Conservation (phyloP, 2,329 filamentous ascomycete species). For the Ceratocystis huliohia region DNA sequence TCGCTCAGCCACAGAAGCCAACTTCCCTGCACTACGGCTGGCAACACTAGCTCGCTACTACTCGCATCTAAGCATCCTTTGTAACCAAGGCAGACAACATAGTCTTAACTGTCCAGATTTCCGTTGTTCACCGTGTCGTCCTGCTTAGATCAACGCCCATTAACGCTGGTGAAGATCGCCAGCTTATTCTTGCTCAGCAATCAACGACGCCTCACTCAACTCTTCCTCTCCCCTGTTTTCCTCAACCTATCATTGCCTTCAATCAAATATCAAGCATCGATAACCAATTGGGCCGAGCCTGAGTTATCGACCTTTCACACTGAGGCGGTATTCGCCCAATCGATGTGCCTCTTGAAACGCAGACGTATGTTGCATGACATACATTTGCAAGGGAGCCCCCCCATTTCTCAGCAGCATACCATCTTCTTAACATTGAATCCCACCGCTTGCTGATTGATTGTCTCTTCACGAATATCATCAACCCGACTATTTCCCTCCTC, state of each 20-base stretch:
- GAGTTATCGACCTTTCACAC: not conserved
- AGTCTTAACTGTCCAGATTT: not conserved
- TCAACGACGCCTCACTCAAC: too few species aligned
- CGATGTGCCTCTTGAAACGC: not conserved
- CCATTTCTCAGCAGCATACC: not conserved
- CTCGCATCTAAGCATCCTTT: not conserved
- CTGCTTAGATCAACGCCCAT: too few species aligned
- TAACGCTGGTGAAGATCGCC: too few species aligned
- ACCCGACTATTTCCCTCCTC: not conserved
- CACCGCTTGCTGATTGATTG: not conserved
- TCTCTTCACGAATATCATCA: not conserved
- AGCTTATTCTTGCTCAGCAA: too few species aligned
- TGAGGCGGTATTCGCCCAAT: not conserved
- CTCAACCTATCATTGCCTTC: not conserved
- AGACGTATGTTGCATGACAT: not conserved
- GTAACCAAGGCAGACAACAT: not conserved
- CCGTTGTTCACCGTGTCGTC: too few species aligned
- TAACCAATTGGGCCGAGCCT: not conserved
- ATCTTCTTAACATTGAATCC: not conserved
- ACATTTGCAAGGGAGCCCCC: not conserved
- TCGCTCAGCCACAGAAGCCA: constrained; percentile 7
- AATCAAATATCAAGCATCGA: not conserved
- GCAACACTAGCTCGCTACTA: not conserved
- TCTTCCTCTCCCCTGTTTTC: too few species aligned
- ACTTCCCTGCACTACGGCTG: not conserved